Conservation (phyloP, 1,139 yeast genomes). For the Nakaseomyces delphensis region DNA sequence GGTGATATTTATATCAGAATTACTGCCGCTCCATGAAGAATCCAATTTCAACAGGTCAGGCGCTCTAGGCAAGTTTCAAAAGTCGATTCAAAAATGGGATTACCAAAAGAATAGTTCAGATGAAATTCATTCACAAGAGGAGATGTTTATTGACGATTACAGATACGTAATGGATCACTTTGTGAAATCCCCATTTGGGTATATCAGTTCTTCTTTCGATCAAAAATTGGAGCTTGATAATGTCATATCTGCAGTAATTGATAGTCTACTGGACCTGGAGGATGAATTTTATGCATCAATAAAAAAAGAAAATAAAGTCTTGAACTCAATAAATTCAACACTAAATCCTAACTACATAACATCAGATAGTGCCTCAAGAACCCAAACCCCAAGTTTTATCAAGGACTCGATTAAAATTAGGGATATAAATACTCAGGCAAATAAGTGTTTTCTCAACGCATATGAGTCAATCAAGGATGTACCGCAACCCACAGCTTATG, state of each 20-base stretch:
- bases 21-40: constrained; percentile 27
- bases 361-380: constrained; percentile 9
- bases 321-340: constrained; percentile 14
- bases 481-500: constrained; percentile 21
- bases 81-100: constrained; percentile 20
- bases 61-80: constrained; percentile 14
- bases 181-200: constrained; percentile 20
- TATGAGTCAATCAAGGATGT: constrained; percentile 9
- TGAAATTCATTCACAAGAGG: constrained; percentile 13
- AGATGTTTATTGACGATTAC: constrained; percentile 22
- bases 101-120: constrained; percentile 15
- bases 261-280: constrained; percentile 23
- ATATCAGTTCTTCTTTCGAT: constrained; percentile 16
- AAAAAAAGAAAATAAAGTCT: constrained; percentile 14
- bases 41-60: constrained; percentile 29
- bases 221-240: constrained; percentile 20
- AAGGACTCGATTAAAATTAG: constrained; percentile 12
- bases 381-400: constrained; percentile 17
- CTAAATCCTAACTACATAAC: constrained; percentile 17
- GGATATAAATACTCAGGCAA: constrained; percentile 14
- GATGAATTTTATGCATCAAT: constrained; percentile 21
- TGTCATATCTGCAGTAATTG: constrained; percentile 20
- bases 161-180: constrained; percentile 18
- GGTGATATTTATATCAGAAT: constrained; percentile 25
- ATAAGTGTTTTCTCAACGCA: constrained; percentile 12